Evolutionary conservation across 495 filamentous ascomycete species (phyloP).

Genomic region (Jackrogersella multiformis): DNA sequence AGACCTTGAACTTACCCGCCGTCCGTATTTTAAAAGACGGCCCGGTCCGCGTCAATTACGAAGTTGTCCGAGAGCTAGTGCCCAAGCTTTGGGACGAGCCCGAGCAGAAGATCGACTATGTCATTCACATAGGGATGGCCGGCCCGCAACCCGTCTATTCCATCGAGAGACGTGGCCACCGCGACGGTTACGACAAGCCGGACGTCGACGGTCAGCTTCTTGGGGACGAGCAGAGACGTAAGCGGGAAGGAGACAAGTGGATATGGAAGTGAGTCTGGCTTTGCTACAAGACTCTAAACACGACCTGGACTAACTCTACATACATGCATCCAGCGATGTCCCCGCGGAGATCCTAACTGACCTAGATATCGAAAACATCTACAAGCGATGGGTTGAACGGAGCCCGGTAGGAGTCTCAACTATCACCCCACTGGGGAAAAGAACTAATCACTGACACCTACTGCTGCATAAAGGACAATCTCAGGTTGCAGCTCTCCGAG

Average conservation of each 20-base stretch:
- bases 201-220: constrained; percentile 72
- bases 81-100: constrained; percentile 65
- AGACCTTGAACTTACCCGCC: constrained; percentile 50
- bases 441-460: constrained; percentile 4
- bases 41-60: constrained; percentile 75
- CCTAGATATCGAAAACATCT: constrained; percentile 63
- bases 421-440: constrained; percentile 1
- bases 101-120: constrained; percentile 65
- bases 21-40: constrained; percentile 71
- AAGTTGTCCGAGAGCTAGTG: constrained; percentile 66
- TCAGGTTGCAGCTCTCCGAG: constrained; percentile 71
- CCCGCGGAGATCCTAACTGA: constrained; percentile 53
- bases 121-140: constrained; percentile 85
- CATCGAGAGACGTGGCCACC: constrained; percentile 74
- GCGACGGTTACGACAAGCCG: constrained; percentile 75
- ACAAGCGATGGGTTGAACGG: constrained; percentile 62
- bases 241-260: constrained; percentile 50
- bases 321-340: constrained; percentile 19
- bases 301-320: neutral
- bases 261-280: constrained; percentile 53
- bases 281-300: neutral
- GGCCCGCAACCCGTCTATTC: constrained; percentile 72
- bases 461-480: constrained; percentile 40
- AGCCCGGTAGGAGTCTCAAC: constrained; percentile 47
- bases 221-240: constrained; percentile 57